Evolutionary conservation across 192 early-diverging fungal genomes (phyloP), one percentile per base, ranked within the genome.

Genomic region (Borealophlyctis nickersoniae): DNA sequence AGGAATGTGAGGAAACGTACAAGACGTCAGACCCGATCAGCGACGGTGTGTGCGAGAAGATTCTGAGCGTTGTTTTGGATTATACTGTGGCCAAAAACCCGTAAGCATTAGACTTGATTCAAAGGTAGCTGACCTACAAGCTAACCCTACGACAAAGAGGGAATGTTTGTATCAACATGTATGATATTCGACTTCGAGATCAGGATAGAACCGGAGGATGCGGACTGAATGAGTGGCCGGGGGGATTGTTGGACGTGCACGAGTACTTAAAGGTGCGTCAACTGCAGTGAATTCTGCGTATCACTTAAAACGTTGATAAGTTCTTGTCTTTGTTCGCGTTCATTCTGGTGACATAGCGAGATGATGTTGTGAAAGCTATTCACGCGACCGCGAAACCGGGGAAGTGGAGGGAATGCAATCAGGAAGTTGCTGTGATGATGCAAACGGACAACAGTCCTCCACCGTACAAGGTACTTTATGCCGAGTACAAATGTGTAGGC

Each of bases 381-480:
- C 67, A 62, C 29, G 60, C 48, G 26, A 29, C 11, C 27, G 22
- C 16, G 52, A 61, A 74, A 32, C 34, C 32, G 24, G 45, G 50
- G 9, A 74, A 59, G 3, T 92, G 90, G 88, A 48, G 53, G 1
- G 91, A 93, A 58, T 93, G 91, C 67, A 71, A 68, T 66, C 34
- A 45, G 0, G 52, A 34, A 23, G 89, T 91, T 22, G 45, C 55
- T 27, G 16, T 22, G 2, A 76, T 58, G 0, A 66, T 92, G 34
- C 27, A 48, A 24, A 54, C 49, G 27, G 88, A 88, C 67, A 14
- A 57, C 5, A 87, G 84, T 36, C 31, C 63, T 2, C 83, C 90
- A 30, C 74, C 88, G 1, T 74, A 82, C 49, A 39, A 65, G 29
- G 87, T 90, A 69, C 11, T 24, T 35, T 39, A 30, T n/a, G 22